phyloP scores from a whole-genome alignment of 345 rosid species.

The Gossypium raimondii region DNA sequence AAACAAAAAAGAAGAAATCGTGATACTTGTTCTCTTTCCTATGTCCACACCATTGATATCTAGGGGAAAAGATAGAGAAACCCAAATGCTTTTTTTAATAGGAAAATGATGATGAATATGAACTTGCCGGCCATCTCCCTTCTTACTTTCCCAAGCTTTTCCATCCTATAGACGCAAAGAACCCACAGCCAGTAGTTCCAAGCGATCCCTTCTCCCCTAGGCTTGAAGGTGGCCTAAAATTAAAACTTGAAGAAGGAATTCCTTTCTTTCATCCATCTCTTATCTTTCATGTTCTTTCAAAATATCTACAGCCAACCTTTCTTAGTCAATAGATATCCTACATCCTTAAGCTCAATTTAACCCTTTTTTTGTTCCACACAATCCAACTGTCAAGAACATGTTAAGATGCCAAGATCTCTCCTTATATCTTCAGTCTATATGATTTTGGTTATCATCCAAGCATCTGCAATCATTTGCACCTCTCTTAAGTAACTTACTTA shows the following conservation, averaged over 20 bases:
- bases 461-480: not conserved
- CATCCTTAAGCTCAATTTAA: not conserved
- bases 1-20: not conserved
- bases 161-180: not conserved
- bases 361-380: conserved; percentile 3
- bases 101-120: not conserved
- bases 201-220: not conserved
- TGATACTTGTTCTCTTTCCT: not conserved
- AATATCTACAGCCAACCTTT: not conserved
- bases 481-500: not conserved
- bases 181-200: not conserved
- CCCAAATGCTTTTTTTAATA: not conserved
- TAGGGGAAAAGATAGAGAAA: not conserved
- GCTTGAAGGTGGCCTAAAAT: not conserved
- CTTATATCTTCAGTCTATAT: not conserved
- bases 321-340: not conserved
- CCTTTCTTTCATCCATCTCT: conserved; percentile 1
- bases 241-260: conserved; percentile 7
- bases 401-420: conserved; percentile 3
- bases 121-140: not conserved
- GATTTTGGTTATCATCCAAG: not conserved
- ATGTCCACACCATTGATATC: not conserved
- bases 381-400: not conserved
- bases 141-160: not conserved
- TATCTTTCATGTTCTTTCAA: conserved; percentile 4